Evolutionary conservation across 192 early-diverging fungal genomes (phyloP).

Genomic region (Funneliformis geosporum): DNA sequence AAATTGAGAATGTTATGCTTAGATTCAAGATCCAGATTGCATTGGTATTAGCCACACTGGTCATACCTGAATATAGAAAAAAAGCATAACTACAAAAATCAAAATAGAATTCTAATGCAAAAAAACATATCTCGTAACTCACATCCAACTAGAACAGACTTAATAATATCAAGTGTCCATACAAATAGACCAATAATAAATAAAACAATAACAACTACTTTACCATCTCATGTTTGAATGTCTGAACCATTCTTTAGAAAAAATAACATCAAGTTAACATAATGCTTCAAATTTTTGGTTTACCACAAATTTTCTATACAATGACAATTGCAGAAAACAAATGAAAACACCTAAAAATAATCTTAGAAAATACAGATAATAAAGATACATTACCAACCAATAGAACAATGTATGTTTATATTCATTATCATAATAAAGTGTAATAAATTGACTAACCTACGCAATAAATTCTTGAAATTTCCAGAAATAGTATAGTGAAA

Average conservation of each 20-base stretch:
- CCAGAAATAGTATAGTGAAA: no score
- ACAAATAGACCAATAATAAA: no score
- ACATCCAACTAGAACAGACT: no score
- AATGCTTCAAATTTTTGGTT: background rate
- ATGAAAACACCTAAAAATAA: background rate
- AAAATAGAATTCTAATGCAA: no score
- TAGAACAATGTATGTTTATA: background rate
- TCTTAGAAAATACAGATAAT: conserved; percentile 4
- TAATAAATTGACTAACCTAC: no score
- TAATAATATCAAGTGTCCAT: no score
- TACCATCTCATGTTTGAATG: background rate
- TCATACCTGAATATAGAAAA: conserved; percentile 5
- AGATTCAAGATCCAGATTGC: conserved; percentile 5
- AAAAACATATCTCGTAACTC: no score
- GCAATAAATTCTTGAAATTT: no score
- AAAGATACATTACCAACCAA: background rate
- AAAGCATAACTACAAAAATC: background rate
- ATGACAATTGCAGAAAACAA: conserved; percentile 8
- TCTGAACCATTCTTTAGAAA: background rate
- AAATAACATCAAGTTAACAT: conserved; percentile 15
- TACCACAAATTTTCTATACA: conserved; percentile 11
- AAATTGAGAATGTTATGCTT: conserved; percentile 6
- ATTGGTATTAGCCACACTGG: conserved; percentile 6
- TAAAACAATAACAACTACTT: no score
- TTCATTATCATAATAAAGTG: no score